These are phyloP conservation scores for Zygoascus tannicola DNA, from an alignment of 805 yeast species.

Conservation along the genomic window DNA sequence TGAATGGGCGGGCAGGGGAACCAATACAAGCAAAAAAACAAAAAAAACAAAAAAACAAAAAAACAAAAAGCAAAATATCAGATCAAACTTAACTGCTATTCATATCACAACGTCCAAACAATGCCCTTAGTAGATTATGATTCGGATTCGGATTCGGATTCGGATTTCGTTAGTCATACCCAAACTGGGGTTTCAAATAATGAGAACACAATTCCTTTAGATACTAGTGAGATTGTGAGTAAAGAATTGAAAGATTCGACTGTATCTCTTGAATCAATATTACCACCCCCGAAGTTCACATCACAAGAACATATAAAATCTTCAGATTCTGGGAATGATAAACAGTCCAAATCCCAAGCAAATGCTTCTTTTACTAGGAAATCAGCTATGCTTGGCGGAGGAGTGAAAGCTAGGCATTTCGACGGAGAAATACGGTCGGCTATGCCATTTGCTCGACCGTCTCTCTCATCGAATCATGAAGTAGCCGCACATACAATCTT, in stretches of 20 bases:
- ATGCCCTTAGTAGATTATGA: slow-evolving; percentile 7
- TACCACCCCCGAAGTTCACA: slow-evolving; percentile 1
- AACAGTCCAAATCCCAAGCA: background rate
- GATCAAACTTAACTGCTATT: background rate
- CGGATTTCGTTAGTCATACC: too few species aligned
- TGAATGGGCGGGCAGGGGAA: too few species aligned
- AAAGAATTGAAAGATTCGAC: too few species aligned
- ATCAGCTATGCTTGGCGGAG: slow-evolving; percentile 16
- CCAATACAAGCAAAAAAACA: too few species aligned
- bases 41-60: too few species aligned
- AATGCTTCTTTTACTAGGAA: slow-evolving; percentile 10
- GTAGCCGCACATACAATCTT: slow-evolving; percentile 1
- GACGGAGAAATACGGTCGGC: slow-evolving; percentile 14
- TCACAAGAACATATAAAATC: background rate
- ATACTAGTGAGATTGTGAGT: too few species aligned
- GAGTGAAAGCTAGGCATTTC: slow-evolving; percentile 10
- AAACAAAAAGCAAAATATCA: background rate
- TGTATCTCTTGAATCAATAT: background rate
- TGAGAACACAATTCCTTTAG: too few species aligned
- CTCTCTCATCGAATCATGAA: background rate
- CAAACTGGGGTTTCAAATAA: too few species aligned
- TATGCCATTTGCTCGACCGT: background rate
- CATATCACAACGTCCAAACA: too few species aligned
- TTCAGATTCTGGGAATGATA: background rate
- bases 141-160: slow-evolving; percentile 2